These are phyloP conservation scores for Chlamydomonas reinhardtii DNA, from an alignment of 163 green algal species.

Conservation along the genomic window DNA sequence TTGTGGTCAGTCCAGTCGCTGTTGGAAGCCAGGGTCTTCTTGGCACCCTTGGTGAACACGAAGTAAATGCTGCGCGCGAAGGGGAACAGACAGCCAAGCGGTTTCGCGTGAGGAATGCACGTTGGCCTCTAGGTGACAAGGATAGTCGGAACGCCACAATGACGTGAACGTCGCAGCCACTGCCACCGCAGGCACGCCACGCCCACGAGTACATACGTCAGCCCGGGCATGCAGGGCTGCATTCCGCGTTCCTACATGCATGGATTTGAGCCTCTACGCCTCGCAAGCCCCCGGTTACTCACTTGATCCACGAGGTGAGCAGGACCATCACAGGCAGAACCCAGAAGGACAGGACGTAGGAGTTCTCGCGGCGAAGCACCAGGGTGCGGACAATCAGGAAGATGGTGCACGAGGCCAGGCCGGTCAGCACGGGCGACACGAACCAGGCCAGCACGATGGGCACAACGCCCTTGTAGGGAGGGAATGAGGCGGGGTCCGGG, in stretches of 20 bases:
- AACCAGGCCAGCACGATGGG: slow-evolving; percentile 43
- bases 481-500: slow-evolving; percentile 63
- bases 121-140: too few species aligned
- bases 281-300: too few species aligned
- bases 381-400: slow-evolving; percentile 58
- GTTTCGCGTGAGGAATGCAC: too few species aligned
- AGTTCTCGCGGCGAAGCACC: slow-evolving; percentile 61
- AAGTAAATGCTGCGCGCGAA: slow-evolving; percentile 54
- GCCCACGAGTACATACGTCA: too few species aligned
- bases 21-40: slow-evolving; percentile 46
- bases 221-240: too few species aligned
- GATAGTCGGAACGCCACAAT: too few species aligned
- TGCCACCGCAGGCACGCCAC: too few species aligned
- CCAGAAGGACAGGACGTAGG: slow-evolving; percentile 61
- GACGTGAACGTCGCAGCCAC: too few species aligned
- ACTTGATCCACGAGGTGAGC: slow-evolving; percentile 46
- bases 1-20: slow-evolving; percentile 52
- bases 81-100: too few species aligned
- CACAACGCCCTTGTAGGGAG: slow-evolving; percentile 71
- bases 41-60: slow-evolving; percentile 68
- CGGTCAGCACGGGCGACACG: slow-evolving; percentile 58
- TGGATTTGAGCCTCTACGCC: too few species aligned
- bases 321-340: slow-evolving; percentile 67
- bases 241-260: too few species aligned
- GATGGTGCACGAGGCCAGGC: slow-evolving; percentile 53